phyloP scores from a whole-genome alignment of 2,329 filamentous ascomycete genomes.

The Fusarium algeriense region DNA sequence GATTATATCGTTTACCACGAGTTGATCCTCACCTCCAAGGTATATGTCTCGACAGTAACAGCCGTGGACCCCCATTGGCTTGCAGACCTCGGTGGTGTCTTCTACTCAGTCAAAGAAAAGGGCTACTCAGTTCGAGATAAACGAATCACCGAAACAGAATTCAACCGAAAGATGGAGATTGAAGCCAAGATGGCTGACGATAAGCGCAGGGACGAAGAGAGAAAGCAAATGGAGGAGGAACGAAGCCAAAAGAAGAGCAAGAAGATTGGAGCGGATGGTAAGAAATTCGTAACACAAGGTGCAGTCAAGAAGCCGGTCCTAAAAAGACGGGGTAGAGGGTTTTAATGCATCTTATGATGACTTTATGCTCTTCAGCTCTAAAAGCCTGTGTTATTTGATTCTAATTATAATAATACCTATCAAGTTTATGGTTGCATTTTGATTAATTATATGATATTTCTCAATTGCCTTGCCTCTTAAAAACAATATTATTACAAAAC shows the following conservation, averaged over 20 bases:
- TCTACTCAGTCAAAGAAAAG: constrained; percentile 98
- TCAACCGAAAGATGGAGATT: constrained; percentile 93
- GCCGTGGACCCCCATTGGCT: constrained; percentile 97
- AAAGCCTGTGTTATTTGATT: not conserved
- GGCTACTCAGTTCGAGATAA: constrained; percentile 91
- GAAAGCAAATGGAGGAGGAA: constrained; percentile 63
- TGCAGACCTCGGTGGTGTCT: constrained; percentile 94
- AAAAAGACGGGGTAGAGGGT: constrained; percentile 68
- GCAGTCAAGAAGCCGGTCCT: constrained; percentile 71
- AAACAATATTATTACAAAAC: not conserved
- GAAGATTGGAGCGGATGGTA: constrained; percentile 54
- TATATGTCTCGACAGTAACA: constrained; percentile 98
- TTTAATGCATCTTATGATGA: constrained; percentile 50
- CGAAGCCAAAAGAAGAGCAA: constrained; percentile 56
- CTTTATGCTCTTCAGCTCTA: not conserved
- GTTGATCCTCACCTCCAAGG: constrained; percentile 93
- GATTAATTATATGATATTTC: not conserved
- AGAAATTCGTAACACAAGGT: constrained; percentile 72
- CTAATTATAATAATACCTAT: not conserved
- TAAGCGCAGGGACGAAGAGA: constrained; percentile 74
- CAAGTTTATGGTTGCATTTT: not conserved
- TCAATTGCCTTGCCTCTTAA: not conserved
- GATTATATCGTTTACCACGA: constrained; percentile 99
- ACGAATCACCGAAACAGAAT: constrained; percentile 88
- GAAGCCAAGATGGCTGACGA: constrained; percentile 93